Percentiles rank a stretch among this genome's conserved stretches.
phyloP scores from a whole-genome alignment of 2,329 filamentous ascomycete genomes.

The Gliomastix tumulicola region DNA sequence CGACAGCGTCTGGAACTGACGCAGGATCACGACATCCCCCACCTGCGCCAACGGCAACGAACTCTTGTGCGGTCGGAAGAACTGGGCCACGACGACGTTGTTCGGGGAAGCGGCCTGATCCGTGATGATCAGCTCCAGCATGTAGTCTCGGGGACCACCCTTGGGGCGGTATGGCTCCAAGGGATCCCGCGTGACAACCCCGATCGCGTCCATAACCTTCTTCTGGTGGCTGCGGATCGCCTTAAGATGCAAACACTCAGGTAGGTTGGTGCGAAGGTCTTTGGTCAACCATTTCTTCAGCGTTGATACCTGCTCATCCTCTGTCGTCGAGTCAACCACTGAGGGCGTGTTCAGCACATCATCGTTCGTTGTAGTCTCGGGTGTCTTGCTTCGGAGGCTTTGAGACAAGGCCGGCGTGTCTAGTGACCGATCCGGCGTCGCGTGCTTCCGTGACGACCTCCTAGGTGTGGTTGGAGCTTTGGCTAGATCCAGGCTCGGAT shows the following conservation, averaged over 20 bases:
- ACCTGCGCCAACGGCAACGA: conserved; percentile 46
- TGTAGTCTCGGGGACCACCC: conserved; percentile 50
- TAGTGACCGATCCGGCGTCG: background rate
- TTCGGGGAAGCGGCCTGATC: conserved; percentile 49
- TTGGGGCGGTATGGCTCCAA: conserved; percentile 46
- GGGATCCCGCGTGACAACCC: conserved; percentile 43
- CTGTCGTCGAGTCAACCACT: conserved; percentile 11
- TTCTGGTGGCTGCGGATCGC: conserved; percentile 40
- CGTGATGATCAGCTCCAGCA: conserved; percentile 49
- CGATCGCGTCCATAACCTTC: conserved; percentile 46
- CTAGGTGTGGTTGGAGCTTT: conserved; percentile 3
- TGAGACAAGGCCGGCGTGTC: too few relatives aligned
- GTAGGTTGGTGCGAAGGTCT: conserved; percentile 38
- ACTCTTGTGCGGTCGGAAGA: conserved; percentile 52
- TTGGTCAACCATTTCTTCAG: conserved; percentile 39
- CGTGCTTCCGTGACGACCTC: background rate
- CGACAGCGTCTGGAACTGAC: conserved; percentile 46
- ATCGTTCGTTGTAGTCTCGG: conserved; percentile 9
- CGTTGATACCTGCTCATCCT: conserved; percentile 19
- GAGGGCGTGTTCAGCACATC: conserved; percentile 17
- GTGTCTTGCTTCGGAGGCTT: conserved; percentile 9
- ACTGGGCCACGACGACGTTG: conserved; percentile 45
- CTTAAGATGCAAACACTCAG: conserved; percentile 46
- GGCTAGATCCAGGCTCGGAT: conserved; percentile 17
- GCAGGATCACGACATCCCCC: conserved; percentile 53